phyloP scores from a whole-genome alignment of 768 basidiomycete genomes.

The Albatrellus ellisii region DNA sequence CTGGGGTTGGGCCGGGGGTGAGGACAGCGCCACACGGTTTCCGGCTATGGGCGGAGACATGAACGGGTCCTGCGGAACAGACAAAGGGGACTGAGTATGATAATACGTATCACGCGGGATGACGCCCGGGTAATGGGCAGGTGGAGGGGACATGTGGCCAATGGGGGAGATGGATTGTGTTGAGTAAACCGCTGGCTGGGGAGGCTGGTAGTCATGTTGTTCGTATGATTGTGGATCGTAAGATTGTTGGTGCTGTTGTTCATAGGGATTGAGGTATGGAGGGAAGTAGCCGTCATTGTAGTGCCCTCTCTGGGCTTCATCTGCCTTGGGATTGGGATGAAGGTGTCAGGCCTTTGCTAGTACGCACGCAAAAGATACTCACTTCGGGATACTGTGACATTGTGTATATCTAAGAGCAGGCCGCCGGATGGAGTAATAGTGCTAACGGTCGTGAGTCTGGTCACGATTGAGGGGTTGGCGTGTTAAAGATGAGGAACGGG shows the following conservation, averaged over 20 bases:
- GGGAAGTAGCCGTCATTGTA: slow-evolving; percentile 59
- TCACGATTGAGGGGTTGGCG: too few relatives aligned
- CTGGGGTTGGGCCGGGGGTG: neutral
- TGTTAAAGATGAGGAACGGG: too few relatives aligned
- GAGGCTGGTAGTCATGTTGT: slow-evolving; percentile 16
- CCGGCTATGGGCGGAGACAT: slow-evolving; percentile 6
- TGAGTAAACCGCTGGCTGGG: slow-evolving; percentile 10
- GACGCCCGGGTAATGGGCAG: slow-evolving; percentile 10
- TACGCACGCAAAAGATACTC: slow-evolving; percentile 7
- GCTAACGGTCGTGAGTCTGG: too few relatives aligned
- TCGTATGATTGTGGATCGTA: slow-evolving; percentile 27
- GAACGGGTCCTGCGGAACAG: slow-evolving; percentile 12
- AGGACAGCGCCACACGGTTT: neutral
- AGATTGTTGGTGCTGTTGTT: slow-evolving; percentile 21
- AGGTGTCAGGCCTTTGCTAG: neutral
- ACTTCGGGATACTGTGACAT: slow-evolving; percentile 33
- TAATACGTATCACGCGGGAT: slow-evolving; percentile 10
- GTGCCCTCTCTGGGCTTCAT: slow-evolving; percentile 47
- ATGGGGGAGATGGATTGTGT: slow-evolving; percentile 14
- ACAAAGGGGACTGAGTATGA: slow-evolving; percentile 14
- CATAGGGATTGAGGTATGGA: slow-evolving; percentile 15
- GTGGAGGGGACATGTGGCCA: slow-evolving; percentile 13
- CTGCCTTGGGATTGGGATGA: slow-evolving; percentile 38
- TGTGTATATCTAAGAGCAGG: too few relatives aligned
- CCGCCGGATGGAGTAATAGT: too few relatives aligned